These are phyloP conservation scores for Ophiocordyceps unilateralis DNA, from an alignment of 2,329 filamentous ascomycete genomes.

Conservation along the genomic window DNA sequence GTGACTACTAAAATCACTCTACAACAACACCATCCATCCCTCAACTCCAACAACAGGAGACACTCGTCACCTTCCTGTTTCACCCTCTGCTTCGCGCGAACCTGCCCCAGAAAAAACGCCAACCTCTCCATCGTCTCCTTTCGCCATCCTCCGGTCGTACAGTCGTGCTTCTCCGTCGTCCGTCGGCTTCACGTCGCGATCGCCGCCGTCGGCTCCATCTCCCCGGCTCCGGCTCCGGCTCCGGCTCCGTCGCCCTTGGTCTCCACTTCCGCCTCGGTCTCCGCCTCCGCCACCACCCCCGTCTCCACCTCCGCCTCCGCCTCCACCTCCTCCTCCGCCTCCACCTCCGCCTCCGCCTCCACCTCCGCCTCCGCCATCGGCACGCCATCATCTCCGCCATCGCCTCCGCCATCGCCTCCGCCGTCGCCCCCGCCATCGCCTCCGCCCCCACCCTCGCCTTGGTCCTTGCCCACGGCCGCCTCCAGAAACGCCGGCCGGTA, in stretches of 20 bases:
- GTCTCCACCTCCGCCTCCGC: constrained; percentile 3
- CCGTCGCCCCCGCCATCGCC: constrained; percentile 9
- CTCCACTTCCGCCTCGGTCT: constrained; percentile 5
- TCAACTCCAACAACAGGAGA: too few species aligned
- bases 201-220: neutral
- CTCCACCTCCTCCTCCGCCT: constrained; percentile 5
- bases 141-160: too few species aligned
- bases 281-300: constrained; percentile 8
- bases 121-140: neutral
- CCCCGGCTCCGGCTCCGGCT: constrained; percentile 3
- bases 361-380: constrained; percentile 1
- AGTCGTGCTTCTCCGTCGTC: too few species aligned
- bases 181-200: neutral
- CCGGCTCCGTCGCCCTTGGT: constrained; percentile 6
- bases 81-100: neutral
- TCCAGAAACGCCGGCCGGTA: constrained; percentile 38
- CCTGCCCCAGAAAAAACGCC: neutral
- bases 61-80: too few species aligned
- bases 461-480: constrained; percentile 7
- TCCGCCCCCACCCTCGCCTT: constrained; percentile 2
- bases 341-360: constrained; percentile 8
- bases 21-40: too few species aligned
- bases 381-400: constrained; percentile 4
- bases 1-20: neutral
- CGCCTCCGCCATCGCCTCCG: constrained; percentile 2